Base-by-base conservation (phyloP, 257 asterid species). In the Lithospermum erythrorhizon region DNA sequence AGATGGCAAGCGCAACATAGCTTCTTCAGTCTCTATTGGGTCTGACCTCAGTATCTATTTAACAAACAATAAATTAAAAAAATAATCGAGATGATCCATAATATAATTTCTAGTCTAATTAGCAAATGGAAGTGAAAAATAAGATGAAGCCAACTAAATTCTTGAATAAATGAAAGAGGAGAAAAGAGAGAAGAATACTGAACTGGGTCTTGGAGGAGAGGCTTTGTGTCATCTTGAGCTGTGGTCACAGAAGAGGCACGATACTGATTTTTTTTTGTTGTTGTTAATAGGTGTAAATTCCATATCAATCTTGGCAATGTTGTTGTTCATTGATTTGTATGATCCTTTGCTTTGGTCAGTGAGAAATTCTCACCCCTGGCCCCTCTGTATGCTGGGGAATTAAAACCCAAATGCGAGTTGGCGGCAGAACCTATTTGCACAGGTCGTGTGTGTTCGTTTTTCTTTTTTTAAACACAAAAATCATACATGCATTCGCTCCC, bases 11-110 rank as follows among this genome's bases (percentile, higher is more conserved):
- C 87, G 86, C 53, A 90, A 83, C 58, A 90, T 82, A 30, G 95
- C 88, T 81, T 90, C 97, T 76, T 90, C 95, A 0, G 95, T 84
- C 79, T 82, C 93, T 45, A 84, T 87, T 60, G 95, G 97, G 73
- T 90, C 93, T 70, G 97, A 85, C 65, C 95, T 87, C 65, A 81
- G 55, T 49, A 89, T 87, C 94, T 89, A 64, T 57, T 6, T 14
- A 61, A 49, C 9, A 19, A 9, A 16, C 25, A 13, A 53, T 17
- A 58, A 54, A 66, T 21, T 5, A 29, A 16, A 21, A 18, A 58
- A 16, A 1, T 16, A 35, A 10, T 37, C 16, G 24, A 7, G 23
- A 0, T 14, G 7, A 48, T 30, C 14, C 22, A 14, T 27, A 29
- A 30, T 30, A 30, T 30, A 4, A 30, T 30, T 30, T 30, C 6